Evolutionary conservation across 805 yeast species (phyloP), one percentile per base, ranked within the genome.

Genomic region (Metahyphopichia silvanorum): DNA sequence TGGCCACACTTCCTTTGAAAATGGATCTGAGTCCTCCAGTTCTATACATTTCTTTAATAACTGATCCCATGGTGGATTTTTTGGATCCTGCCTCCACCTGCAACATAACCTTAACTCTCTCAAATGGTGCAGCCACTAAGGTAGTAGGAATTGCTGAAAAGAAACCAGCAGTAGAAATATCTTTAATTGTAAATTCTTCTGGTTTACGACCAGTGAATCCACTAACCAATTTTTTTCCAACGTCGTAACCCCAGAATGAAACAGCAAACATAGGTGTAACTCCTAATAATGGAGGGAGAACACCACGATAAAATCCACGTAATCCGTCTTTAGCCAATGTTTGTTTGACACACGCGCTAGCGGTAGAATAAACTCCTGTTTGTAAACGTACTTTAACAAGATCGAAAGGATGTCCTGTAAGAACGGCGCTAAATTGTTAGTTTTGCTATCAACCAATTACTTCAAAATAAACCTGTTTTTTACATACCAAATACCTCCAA

Each of bases 231-330:
- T 77, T 77, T 63, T 87, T 88, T 41, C 98, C 98, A 33, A 86
- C 69, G 53, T 88, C 97, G 60, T 93, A 91, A 52, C 98, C 98
- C 98, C 98, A 91, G 66, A 91, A 91, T 2, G 95, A 84, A 16
- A 93, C 93, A 2, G 98, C 98, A 68, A 93, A 93, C 86, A 91
- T 93, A 18, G 98, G 98, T 0, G 98, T 93, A 15, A 91, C 97
- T 16, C 98, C 98, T n/a, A 86, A 55, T 32, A 91, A 64, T 3
- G 98, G 98, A 10, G 98, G 96, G 9, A 85, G 70, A 20, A 93
- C 97, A 38, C 98, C 98, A 52, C 95, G 71, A 61, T 91, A 91
- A 43, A 91, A 77, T 1, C 98, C 97, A 16, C 69, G 43, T 3
- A 78, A 76, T 0, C 96, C 95, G 40, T 83, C 87, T 17, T 72